Conservation (phyloP, 768 basidiomycete genomes). For the Dentipellis fragilis region DNA sequence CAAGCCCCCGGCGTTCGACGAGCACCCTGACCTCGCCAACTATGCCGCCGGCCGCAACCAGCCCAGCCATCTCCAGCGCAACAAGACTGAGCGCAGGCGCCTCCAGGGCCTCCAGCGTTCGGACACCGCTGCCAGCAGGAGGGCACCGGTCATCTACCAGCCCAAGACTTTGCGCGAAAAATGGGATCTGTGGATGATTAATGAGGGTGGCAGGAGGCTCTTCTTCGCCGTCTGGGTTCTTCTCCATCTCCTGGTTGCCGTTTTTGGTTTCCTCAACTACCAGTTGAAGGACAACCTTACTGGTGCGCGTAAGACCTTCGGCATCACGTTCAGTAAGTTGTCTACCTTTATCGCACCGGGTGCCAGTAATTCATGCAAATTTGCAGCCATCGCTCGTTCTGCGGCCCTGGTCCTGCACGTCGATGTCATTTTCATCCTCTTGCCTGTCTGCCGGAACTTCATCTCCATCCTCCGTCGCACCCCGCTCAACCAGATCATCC, state of each 20-base stretch:
- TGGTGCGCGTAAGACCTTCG: slow-evolving; percentile 60
- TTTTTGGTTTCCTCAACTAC: slow-evolving; percentile 73
- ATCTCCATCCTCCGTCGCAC: slow-evolving; percentile 82
- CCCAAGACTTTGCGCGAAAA: slow-evolving; percentile 34
- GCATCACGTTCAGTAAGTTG: slow-evolving; percentile 62
- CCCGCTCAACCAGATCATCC: slow-evolving; percentile 76
- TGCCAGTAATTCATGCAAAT: not conserved
- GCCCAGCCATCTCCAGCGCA: slow-evolving; percentile 58
- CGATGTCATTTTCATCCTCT: slow-evolving; percentile 87
- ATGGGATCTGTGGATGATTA: slow-evolving; percentile 83
- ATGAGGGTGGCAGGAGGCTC: slow-evolving; percentile 72
- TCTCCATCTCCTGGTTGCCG: slow-evolving; percentile 69
- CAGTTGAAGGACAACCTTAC: slow-evolving; percentile 67
- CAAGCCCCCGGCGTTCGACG: slow-evolving; percentile 7
- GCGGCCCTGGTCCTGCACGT: slow-evolving; percentile 88
- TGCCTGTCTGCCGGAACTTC: slow-evolving; percentile 94
- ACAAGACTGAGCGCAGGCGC: slow-evolving; percentile 75
- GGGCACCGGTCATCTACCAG: slow-evolving; percentile 21
- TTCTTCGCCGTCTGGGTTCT: slow-evolving; percentile 78
- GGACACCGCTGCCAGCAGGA: slow-evolving; percentile 26
- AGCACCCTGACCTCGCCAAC: slow-evolving; percentile 5
- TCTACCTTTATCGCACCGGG: not conserved
- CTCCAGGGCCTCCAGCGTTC: slow-evolving; percentile 78
- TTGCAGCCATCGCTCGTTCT: slow-evolving; percentile 70
- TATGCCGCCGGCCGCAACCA: slow-evolving; percentile 13